Conservation (phyloP, 805 yeast species). For the Scheffersomyces lignosus region DNA sequence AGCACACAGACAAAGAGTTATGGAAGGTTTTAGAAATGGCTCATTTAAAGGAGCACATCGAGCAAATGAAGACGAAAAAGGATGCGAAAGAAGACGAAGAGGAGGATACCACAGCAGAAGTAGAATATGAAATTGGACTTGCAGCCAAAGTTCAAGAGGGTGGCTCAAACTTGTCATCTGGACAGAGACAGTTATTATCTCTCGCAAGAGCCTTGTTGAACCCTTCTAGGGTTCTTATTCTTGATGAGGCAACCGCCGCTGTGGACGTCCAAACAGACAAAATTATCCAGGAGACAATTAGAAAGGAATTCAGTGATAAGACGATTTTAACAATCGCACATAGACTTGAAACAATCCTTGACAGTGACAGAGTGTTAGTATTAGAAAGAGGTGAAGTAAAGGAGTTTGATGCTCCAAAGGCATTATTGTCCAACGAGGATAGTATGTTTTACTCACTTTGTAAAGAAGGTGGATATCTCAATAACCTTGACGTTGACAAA, state of each 20-base stretch:
- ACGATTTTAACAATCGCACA: conserved; percentile 30
- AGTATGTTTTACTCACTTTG: conserved; percentile 11
- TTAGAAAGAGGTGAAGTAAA: conserved; percentile 22
- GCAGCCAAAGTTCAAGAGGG: conserved; percentile 20
- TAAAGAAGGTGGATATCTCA: conserved; percentile 9
- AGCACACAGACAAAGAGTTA: conserved; percentile 19
- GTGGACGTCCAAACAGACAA: conserved; percentile 31
- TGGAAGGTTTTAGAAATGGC: conserved; percentile 30
- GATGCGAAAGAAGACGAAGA: conserved; percentile 1
- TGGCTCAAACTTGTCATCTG: conserved; percentile 25
- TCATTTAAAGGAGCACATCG: conserved; percentile 24
- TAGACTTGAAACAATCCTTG: conserved; percentile 27
- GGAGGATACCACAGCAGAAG: conserved; percentile 1
- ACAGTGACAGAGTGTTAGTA: conserved; percentile 25
- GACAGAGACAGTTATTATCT: conserved; percentile 24
- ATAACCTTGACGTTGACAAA: background rate
- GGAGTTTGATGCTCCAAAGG: conserved; percentile 18
- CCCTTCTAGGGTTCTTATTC: conserved; percentile 14
- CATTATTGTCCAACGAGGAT: conserved; percentile 3
- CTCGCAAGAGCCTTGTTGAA: conserved; percentile 25
- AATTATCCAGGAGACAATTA: conserved; percentile 25
- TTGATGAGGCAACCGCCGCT: conserved; percentile 37
- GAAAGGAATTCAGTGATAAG: conserved; percentile 22
- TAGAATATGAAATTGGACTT: conserved; percentile 11
- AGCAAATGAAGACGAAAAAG: conserved; percentile 19